A percentile compares a stretch with the other conserved stretches of the same genome.
Evolutionary conservation across 2,329 filamentous ascomycete species (phyloP).

Genomic region (Penicillium sp.): DNA sequence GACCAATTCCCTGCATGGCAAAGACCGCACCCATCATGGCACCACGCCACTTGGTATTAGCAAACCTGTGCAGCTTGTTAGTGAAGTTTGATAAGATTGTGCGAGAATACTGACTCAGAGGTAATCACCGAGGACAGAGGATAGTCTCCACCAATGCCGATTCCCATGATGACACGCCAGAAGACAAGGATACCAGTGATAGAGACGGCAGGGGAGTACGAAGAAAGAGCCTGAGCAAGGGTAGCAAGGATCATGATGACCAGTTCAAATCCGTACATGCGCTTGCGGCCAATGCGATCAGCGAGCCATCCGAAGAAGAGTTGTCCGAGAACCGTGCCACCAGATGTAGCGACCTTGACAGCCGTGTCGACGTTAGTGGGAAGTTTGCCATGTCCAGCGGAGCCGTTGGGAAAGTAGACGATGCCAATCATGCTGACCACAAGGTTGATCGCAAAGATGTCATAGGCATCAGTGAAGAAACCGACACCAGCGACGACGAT

Average conservation of each 20-base stretch:
- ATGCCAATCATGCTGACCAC: conserved; percentile 76
- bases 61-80: conserved; percentile 57
- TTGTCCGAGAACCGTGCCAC: conserved; percentile 81
- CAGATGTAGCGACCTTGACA: conserved; percentile 83
- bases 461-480: conserved; percentile 87
- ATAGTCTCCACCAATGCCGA: conserved; percentile 81
- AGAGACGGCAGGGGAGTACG: conserved; percentile 63
- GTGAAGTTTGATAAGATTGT: not conserved
- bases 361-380: conserved; percentile 71
- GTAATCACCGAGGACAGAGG: conserved; percentile 82
- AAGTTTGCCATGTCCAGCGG: conserved; percentile 52
- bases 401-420: conserved; percentile 69
- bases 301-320: conserved; percentile 77
- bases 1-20: conserved; percentile 83
- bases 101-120: conserved; percentile 59
- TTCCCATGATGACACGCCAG: conserved; percentile 79
- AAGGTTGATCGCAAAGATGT: conserved; percentile 77
- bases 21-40: conserved; percentile 88
- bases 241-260: conserved; percentile 80
- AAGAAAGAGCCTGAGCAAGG: conserved; percentile 69
- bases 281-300: conserved; percentile 75
- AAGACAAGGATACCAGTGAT: conserved; percentile 65
- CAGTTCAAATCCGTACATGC: conserved; percentile 81
- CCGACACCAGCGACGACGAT: conserved; percentile 78
- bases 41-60: conserved; percentile 80